phyloP scores from a whole-genome alignment of 2,329 filamentous ascomycete species.

The Paracoccidioides brasiliensis region DNA sequence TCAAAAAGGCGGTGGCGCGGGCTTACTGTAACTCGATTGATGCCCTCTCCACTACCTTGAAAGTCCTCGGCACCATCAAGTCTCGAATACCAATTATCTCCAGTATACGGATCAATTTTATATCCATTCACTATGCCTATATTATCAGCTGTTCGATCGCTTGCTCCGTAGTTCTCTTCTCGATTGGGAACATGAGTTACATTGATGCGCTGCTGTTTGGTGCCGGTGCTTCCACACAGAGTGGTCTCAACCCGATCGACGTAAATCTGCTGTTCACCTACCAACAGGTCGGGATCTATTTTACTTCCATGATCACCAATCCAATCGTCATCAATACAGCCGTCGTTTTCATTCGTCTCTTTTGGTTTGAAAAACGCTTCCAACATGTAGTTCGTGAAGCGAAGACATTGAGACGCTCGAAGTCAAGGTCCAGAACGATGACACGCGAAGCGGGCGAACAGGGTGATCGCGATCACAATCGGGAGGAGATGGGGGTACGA shows the following conservation, averaged over 20 bases:
- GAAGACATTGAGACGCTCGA: conserved; percentile 50
- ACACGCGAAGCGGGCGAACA: conserved; percentile 26
- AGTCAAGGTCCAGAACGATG: conserved; percentile 44
- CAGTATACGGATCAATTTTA: conserved; percentile 32
- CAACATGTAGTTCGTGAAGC: conserved; percentile 68
- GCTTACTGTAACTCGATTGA: neutral
- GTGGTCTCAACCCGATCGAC: conserved; percentile 69
- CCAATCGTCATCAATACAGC: conserved; percentile 74
- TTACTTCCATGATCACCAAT: conserved; percentile 61
- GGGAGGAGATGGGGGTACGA: conserved; percentile 27
- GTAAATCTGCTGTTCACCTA: conserved; percentile 56
- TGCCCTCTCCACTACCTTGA: neutral
- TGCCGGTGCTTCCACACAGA: conserved; percentile 79
- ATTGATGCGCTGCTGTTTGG: conserved; percentile 83
- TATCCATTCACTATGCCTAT: conserved; percentile 51
- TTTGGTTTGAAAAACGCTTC: conserved; percentile 97
- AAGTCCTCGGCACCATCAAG: conserved; percentile 14
- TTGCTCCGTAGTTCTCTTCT: conserved; percentile 65
- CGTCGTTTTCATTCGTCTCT: conserved; percentile 83
- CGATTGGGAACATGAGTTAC: conserved; percentile 51
- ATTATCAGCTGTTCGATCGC: conserved; percentile 61
- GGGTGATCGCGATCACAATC: conserved; percentile 23
- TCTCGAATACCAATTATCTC: conserved; percentile 25
- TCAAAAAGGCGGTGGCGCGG: neutral
- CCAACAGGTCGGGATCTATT: conserved; percentile 59